Conservation (phyloP, 495 filamentous ascomycete species). For the Penicillium daleae region DNA sequence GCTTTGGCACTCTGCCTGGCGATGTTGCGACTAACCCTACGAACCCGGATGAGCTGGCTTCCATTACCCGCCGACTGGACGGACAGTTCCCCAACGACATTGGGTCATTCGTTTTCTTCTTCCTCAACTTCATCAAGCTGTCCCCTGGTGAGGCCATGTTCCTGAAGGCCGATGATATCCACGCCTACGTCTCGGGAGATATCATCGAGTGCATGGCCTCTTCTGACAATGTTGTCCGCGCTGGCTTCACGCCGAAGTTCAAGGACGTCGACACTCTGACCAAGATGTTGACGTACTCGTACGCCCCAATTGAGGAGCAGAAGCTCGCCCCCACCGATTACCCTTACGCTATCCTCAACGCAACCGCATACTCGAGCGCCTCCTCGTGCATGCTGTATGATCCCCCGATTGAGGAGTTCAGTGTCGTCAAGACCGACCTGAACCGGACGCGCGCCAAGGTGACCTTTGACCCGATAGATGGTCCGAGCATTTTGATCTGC, state of each 20-base stretch:
- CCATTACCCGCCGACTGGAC: slow-evolving; percentile 76
- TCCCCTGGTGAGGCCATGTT: slow-evolving; percentile 93
- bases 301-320: slow-evolving; percentile 90
- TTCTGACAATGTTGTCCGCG: slow-evolving; percentile 96
- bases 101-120: slow-evolving; percentile 77
- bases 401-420: slow-evolving; percentile 96
- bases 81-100: slow-evolving; percentile 76
- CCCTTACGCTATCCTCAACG: slow-evolving; percentile 79
- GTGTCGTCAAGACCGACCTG: slow-evolving; percentile 80
- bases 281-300: slow-evolving; percentile 89
- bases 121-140: slow-evolving; percentile 81
- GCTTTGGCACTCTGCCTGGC: slow-evolving; percentile 43
- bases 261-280: slow-evolving; percentile 94
- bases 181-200: slow-evolving; percentile 93
- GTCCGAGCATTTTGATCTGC: slow-evolving; percentile 91
- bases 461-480: slow-evolving; percentile 82
- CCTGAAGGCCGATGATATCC: slow-evolving; percentile 92
- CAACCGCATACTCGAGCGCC: slow-evolving; percentile 71
- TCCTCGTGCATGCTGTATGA: slow-evolving; percentile 79
- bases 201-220: slow-evolving; percentile 99
- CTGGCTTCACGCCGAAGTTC: slow-evolving; percentile 97
- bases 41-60: slow-evolving; percentile 63
- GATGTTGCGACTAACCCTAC: slow-evolving; percentile 42
- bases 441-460: slow-evolving; percentile 73
- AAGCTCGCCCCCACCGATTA: slow-evolving; percentile 88